These are phyloP conservation scores for Austroboletus olivaceoglutinosus DNA, from an alignment of 1,284 basidiomycete genomes.

Conservation along the genomic window DNA sequence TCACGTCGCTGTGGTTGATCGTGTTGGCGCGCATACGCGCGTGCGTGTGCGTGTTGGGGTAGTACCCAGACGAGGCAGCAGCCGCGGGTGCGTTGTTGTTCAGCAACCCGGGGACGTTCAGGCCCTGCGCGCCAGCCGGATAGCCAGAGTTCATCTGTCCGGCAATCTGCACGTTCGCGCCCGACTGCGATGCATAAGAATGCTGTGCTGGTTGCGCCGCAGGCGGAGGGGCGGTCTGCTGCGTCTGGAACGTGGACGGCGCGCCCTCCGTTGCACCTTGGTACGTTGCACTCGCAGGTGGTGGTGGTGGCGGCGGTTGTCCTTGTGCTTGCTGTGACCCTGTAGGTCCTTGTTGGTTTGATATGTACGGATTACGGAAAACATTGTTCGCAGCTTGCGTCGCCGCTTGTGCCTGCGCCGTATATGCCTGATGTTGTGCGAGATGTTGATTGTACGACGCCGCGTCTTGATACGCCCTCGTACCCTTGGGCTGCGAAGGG, in stretches of 20 bases:
- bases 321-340: conserved; percentile 34
- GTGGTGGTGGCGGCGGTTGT: conserved; percentile 34
- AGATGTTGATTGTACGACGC: conserved; percentile 94
- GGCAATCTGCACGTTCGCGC: conserved; percentile 17
- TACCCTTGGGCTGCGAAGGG: conserved; percentile 74
- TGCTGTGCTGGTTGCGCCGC: conserved; percentile 32
- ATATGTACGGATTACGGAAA: conserved; percentile 73
- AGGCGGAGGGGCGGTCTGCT: conserved; percentile 26
- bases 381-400: conserved; percentile 64
- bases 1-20: conserved; percentile 78
- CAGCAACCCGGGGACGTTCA: conserved; percentile 39
- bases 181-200: conserved; percentile 27
- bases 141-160: conserved; percentile 42
- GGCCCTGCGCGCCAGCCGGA: conserved; percentile 27
- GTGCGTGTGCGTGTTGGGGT: conserved; percentile 47
- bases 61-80: conserved; percentile 57
- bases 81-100: conserved; percentile 43
- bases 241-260: conserved; percentile 20
- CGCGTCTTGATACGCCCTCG: conserved; percentile 87
- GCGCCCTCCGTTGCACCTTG: conserved; percentile 17
- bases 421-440: conserved; percentile 91
- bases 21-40: conserved; percentile 82
- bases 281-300: conserved; percentile 22
- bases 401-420: conserved; percentile 73
- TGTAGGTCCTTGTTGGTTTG: conserved; percentile 41